Percentiles rank a stretch among this genome's conserved stretches.
Evolutionary conservation across 805 yeast species (phyloP).

Genomic region (Candida rishiriensis): DNA sequence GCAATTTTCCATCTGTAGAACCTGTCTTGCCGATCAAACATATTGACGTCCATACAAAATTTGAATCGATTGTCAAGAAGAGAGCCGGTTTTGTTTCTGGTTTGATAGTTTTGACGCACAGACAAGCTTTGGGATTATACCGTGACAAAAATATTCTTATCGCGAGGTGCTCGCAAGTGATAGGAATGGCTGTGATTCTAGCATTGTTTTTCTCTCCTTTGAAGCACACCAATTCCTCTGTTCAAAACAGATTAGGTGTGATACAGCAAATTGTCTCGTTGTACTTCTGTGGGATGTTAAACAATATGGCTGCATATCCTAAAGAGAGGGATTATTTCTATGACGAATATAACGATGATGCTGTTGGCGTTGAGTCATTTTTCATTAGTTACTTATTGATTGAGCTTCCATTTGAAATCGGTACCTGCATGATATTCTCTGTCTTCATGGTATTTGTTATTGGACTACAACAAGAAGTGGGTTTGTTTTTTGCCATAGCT

Average conservation of each 20-base stretch:
- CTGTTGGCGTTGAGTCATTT: conserved; percentile 64
- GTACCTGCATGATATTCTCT: conserved; percentile 55
- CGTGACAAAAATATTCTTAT: conserved; percentile 55
- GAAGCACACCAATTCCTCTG: conserved; percentile 43
- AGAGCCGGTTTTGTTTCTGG: conserved; percentile 31
- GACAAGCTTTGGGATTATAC: conserved; percentile 40
- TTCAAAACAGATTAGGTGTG: conserved; percentile 67
- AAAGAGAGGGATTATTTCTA: conserved; percentile 69
- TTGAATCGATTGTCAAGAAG: conserved; percentile 28
- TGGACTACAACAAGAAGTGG: conserved; percentile 67
- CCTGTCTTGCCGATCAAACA: no score
- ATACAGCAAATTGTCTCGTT: conserved; percentile 69
- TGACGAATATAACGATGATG: conserved; percentile 70
- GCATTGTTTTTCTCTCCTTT: conserved; percentile 67
- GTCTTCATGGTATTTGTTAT: conserved; percentile 62
- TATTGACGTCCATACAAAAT: conserved; percentile 1
- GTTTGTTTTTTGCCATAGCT: conserved; percentile 61
- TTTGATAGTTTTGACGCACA: conserved; percentile 29
- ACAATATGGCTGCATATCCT: conserved; percentile 74
- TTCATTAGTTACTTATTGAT: conserved; percentile 52
- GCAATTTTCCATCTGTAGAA: background rate
- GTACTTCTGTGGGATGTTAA: conserved; percentile 76
- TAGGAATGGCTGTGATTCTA: conserved; percentile 58
- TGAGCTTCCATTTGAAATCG: conserved; percentile 65
- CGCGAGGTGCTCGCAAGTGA: conserved; percentile 61